These are phyloP conservation scores for Cerrena zonata DNA, from an alignment of 1,284 basidiomycete genomes.

Conservation along the genomic window DNA sequence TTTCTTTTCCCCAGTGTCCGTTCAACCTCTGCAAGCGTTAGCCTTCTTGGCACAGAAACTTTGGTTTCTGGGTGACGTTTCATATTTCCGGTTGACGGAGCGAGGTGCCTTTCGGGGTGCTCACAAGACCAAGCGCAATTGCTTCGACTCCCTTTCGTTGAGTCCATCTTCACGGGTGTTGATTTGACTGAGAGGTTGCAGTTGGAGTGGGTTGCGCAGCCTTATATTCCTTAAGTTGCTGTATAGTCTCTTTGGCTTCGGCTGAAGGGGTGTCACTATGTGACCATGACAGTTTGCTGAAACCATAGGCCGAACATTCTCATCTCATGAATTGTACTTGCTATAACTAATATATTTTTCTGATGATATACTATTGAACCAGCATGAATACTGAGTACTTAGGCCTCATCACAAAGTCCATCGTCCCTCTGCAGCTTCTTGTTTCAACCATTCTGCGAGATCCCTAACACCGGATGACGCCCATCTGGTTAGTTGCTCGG, in stretches of 20 bases:
- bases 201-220: slow-evolving; percentile 38
- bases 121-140: slow-evolving; percentile 60
- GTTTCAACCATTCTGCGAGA: no score
- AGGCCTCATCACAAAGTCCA: no score
- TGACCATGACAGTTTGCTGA: slow-evolving; percentile 71
- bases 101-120: slow-evolving; percentile 56
- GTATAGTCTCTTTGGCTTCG: slow-evolving; percentile 36
- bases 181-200: slow-evolving; percentile 44
- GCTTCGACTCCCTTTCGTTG: slow-evolving; percentile 28
- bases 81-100: slow-evolving; percentile 65
- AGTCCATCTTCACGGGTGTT: slow-evolving; percentile 44
- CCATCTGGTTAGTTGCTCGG: no score
- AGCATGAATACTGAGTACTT: no score
- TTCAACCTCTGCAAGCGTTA: slow-evolving; percentile 35
- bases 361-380: no score
- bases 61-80: slow-evolving; percentile 34
- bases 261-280: slow-evolving; percentile 54
- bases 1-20: slow-evolving; percentile 31
- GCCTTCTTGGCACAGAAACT: slow-evolving; percentile 28
- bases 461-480: no score
- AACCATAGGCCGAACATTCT: slow-evolving; percentile 68
- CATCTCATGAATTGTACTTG: neutral
- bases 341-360: neutral
- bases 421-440: no score
- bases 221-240: slow-evolving; percentile 76